Evolutionary conservation across 768 basidiomycete genomes (phyloP).

Genomic region (Hypholoma sublateritium): DNA sequence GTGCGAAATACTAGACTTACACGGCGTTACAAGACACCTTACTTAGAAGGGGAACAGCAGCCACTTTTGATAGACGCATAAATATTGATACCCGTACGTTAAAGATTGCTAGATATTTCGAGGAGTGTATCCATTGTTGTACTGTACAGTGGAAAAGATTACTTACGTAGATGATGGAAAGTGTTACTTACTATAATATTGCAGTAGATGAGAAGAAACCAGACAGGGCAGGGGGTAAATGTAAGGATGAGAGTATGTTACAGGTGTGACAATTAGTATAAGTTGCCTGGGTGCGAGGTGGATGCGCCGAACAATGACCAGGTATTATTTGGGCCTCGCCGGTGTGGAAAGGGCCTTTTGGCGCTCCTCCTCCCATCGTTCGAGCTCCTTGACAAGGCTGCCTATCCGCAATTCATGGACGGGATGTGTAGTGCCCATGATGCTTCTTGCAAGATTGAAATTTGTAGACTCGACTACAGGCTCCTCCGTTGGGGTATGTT

Average conservation of each 20-base stretch:
- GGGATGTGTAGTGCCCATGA: conserved; percentile 66
- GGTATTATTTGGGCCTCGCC: not conserved
- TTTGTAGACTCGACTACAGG: conserved; percentile 17
- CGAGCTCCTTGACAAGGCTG: conserved; percentile 64
- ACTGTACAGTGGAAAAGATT: not conserved
- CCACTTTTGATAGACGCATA: not conserved
- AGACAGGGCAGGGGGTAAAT: not conserved
- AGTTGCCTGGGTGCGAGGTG: not conserved
- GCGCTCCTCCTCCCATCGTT: conserved; percentile 65
- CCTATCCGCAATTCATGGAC: conserved; percentile 62
- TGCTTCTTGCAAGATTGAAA: conserved; percentile 36
- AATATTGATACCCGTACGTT: not conserved
- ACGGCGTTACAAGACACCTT: conserved; percentile 26
- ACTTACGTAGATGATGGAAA: conserved; percentile 1
- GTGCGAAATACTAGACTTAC: conserved; percentile 32
- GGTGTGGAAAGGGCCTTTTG: conserved; percentile 21
- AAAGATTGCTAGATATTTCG: not conserved
- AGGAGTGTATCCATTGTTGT: not conserved
- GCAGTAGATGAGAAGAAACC: not conserved
- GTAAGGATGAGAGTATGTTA: not conserved
- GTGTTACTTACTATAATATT: conserved; percentile 1
- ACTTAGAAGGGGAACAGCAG: conserved; percentile 7
- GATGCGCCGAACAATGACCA: not conserved
- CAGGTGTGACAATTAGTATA: not conserved
- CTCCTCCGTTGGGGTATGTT: conserved; percentile 3